Evolutionary conservation across 2,329 filamentous ascomycete species (phyloP).

Genomic region (Zymoseptoria crescenta): DNA sequence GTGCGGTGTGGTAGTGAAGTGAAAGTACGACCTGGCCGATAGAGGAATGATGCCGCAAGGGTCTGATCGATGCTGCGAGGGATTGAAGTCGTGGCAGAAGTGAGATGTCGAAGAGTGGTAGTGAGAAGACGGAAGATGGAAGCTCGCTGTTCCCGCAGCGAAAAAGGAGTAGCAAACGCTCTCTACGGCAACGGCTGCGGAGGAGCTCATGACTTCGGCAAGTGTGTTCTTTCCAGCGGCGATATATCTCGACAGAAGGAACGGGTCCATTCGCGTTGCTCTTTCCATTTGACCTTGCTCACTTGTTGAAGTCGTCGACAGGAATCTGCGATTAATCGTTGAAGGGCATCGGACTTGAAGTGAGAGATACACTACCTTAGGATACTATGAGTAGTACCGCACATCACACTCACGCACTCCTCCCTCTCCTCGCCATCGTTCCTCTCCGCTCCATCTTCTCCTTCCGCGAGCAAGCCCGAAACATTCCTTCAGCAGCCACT

Average conservation of each 20-base stretch:
- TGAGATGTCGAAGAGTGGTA: neutral
- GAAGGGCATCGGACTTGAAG: neutral
- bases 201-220: neutral
- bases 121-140: too few relatives aligned
- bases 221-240: neutral
- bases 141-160: too few relatives aligned
- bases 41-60: neutral
- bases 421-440: neutral
- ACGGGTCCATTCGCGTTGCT: neutral
- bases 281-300: neutral
- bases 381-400: neutral
- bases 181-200: neutral
- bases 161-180: neutral
- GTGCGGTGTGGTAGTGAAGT: neutral
- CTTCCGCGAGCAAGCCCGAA: neutral
- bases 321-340: neutral
- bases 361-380: neutral
- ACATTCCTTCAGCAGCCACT: conserved; percentile 3
- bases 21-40: neutral
- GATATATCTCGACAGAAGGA: neutral
- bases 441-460: neutral
- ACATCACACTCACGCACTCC: neutral
- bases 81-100: neutral
- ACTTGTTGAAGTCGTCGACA: neutral
- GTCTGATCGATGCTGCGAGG: neutral